Evolutionary conservation across 2,329 filamentous ascomycete species (phyloP).

Genomic region (Alternaria novae-zelandiae): DNA sequence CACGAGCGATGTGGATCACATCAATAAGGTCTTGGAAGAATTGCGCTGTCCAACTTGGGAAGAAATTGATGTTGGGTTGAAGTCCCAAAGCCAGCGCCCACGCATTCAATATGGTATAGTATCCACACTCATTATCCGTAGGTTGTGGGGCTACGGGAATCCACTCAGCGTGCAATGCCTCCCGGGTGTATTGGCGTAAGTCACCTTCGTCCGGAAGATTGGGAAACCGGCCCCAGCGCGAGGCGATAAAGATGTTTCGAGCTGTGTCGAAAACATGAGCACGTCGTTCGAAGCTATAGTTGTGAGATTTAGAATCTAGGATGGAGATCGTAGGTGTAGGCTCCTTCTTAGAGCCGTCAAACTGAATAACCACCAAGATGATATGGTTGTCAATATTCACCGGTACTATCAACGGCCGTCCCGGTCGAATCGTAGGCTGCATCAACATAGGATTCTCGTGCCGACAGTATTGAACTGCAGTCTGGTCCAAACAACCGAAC

Average conservation of each 20-base stretch:
- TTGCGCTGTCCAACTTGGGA: slow-evolving; percentile 2
- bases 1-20: slow-evolving; percentile 14
- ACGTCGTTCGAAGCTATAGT: background rate
- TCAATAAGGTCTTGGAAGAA: slow-evolving; percentile 11
- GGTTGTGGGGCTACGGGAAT: slow-evolving; percentile 9
- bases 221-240: background rate
- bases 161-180: slow-evolving; percentile 1
- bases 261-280: background rate
- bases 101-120: slow-evolving; percentile 25
- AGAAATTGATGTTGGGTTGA: slow-evolving; percentile 5
- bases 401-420: slow-evolving; percentile 16
- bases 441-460: background rate
- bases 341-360: slow-evolving; percentile 1
- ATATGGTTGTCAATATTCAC: background rate
- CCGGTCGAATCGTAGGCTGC: background rate
- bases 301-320: slow-evolving; percentile 14
- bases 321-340: slow-evolving; percentile 4
- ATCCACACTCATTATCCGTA: slow-evolving; percentile 14
- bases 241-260: background rate
- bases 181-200: background rate
- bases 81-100: slow-evolving; percentile 32
- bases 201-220: background rate
- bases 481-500: slow-evolving; percentile 2
- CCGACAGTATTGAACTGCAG: background rate
- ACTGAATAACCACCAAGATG: slow-evolving; percentile 18